Base-by-base conservation (phyloP, 257 asterid species). In the Lycium barbarum region DNA sequence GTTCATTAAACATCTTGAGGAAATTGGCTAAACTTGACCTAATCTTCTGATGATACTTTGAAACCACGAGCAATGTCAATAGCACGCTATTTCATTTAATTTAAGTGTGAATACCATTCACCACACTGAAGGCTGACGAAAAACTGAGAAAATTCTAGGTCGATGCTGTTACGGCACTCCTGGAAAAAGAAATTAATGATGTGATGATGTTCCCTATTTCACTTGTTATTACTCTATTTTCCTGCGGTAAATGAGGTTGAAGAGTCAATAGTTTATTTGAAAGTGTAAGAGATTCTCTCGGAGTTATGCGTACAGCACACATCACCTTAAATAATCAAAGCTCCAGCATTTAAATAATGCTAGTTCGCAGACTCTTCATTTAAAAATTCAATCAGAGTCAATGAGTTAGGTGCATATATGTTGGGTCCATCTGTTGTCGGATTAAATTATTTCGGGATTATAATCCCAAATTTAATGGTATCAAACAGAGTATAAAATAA, bases 291-390 rank as follows among this genome's bases (percentile, higher is more conserved):
- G 82, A 51, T 26, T 78, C 82, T 53, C 33, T 78, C 26, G 12
- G 4, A 6, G 65, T 43, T 78, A 8, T 78, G 15, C 47, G 35
- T 76, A 76, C 82, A 51, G 63, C 82, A 26, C 14, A 53, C 14
- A 26, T 47, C 62, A 14, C 65, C 9, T 26, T 78, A 53, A 53
- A 53, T 78, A 8, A 53, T 7, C 65, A 78, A 15, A 78, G 17
- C 14, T 78, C 65, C 26, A 26, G 82, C 49, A 53, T 51, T 76
- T 51, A 76, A 76, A 26, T 53, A 78, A 53, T 78, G 82, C 26
- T 17, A 51, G 13, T 18, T 36, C 3, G 8, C 18, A 12, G 22
- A 78, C 15, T 53, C 33, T 26, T 26, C 14, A 6, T 15, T 51
- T 13, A 8, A 76, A 51, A 26, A 3, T 2, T 74, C 0, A 4